Conservation (phyloP, 805 yeast species). For the Candida railenensis region DNA sequence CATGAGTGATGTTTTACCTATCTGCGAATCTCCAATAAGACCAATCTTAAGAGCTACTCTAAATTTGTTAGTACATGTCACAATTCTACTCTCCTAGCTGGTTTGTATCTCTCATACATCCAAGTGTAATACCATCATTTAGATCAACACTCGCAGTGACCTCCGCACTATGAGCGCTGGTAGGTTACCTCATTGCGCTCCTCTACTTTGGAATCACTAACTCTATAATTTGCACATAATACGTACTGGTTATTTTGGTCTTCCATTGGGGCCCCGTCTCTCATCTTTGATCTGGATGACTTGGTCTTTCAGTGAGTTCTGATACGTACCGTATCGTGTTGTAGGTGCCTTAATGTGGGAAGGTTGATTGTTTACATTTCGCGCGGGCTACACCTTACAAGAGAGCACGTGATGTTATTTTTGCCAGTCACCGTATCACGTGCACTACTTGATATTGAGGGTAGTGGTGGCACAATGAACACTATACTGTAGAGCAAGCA, state of each 20-base stretch:
- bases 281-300: neutral
- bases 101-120: too few relatives aligned
- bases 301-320: too few relatives aligned
- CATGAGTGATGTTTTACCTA: constrained; percentile 95
- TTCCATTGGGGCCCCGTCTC: constrained; percentile 15
- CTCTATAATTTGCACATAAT: neutral
- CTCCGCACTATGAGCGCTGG: neutral
- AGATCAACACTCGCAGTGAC: too few relatives aligned
- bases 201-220: neutral
- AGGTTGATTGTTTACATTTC: constrained; percentile 13
- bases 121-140: too few relatives aligned
- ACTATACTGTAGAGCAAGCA: neutral
- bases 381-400: neutral
- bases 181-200: neutral
- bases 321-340: neutral
- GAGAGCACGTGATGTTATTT: constrained; percentile 2
- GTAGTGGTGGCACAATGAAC: too few relatives aligned
- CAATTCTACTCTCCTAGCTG: too few relatives aligned
- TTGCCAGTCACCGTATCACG: constrained; percentile 1
- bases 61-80: constrained; percentile 18
- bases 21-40: constrained; percentile 91
- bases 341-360: neutral
- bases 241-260: constrained; percentile 41
- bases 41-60: constrained; percentile 82
- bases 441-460: neutral